Evolutionary conservation across 306 rosid genomes (phyloP).

Genomic region (Cicer chorassanicum): DNA sequence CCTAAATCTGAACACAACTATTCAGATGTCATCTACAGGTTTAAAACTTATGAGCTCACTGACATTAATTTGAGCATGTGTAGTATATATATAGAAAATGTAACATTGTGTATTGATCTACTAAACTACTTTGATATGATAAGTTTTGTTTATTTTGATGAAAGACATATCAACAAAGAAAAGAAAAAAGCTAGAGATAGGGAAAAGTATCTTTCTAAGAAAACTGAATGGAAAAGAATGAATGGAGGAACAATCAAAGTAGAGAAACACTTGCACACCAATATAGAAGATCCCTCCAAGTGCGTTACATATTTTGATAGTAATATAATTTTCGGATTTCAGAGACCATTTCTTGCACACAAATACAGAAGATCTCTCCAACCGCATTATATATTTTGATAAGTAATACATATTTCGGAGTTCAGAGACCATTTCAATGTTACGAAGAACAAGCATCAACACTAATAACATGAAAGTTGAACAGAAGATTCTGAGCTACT

Average conservation of each 20-base stretch:
- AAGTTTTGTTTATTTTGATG: constrained; percentile 18
- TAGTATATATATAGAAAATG: not conserved
- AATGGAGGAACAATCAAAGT: constrained; percentile 36
- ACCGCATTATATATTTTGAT: constrained; percentile 19
- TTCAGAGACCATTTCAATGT: constrained; percentile 16
- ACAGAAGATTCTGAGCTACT: not conserved
- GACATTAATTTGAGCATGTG: constrained; percentile 22
- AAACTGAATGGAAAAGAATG: constrained; percentile 10
- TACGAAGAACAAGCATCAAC: constrained; percentile 9
- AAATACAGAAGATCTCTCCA: constrained; percentile 21
- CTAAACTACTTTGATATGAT: not conserved
- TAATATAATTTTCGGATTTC: constrained; percentile 6
- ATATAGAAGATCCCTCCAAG: constrained; percentile 25
- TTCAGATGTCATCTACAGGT: constrained; percentile 25
- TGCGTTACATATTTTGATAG: not conserved
- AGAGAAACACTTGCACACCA: constrained; percentile 15
- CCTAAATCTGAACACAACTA: constrained; percentile 29
- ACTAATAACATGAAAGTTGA: not conserved
- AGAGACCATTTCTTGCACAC: constrained; percentile 26
- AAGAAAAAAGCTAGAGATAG: constrained; percentile 2
- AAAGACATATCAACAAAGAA: constrained; percentile 18
- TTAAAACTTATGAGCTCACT: constrained; percentile 9
- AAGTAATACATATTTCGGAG: constrained; percentile 2
- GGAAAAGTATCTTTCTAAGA: constrained; percentile 31
- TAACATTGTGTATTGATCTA: not conserved